A percentile compares a stretch with the other conserved stretches of the same genome.
phyloP scores from a whole-genome alignment of 208 protist genomes.

The Crithidia fasciculata region DNA sequence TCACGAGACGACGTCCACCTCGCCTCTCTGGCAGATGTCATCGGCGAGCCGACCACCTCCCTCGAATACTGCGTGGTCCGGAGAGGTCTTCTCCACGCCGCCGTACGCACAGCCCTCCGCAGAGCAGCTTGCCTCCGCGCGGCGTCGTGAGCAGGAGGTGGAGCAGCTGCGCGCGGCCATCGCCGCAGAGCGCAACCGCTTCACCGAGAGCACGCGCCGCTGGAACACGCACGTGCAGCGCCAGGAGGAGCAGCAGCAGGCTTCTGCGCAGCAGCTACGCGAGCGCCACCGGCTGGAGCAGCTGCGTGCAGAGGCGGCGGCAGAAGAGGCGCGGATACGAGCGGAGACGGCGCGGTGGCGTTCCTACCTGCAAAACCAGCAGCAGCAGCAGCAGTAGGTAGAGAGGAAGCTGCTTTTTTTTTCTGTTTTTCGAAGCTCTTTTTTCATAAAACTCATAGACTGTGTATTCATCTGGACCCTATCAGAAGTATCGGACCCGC shows the following conservation, averaged over 20 bases:
- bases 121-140: slow-evolving; percentile 3
- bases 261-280: slow-evolving; percentile 3
- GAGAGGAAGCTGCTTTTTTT: slow-evolving; percentile 2
- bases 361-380: slow-evolving; percentile 33
- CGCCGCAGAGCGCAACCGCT: slow-evolving; percentile 36
- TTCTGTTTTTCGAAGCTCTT: background rate
- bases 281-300: slow-evolving; percentile 33
- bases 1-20: background rate
- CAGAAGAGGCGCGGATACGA: slow-evolving; percentile 56
- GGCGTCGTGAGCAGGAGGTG: slow-evolving; percentile 23
- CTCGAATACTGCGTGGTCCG: background rate
- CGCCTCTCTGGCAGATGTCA: background rate
- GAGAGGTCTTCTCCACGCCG: background rate
- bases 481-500: too few species aligned
- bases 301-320: slow-evolving; percentile 53
- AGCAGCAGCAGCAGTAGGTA: slow-evolving; percentile 9
- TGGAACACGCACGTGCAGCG: slow-evolving; percentile 17
- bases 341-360: slow-evolving; percentile 63
- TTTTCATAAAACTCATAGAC: too few species aligned
- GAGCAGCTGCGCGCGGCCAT: slow-evolving; percentile 59
- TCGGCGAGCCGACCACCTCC: background rate
- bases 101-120: background rate
- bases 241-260: slow-evolving; percentile 11
- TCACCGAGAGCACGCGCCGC: slow-evolving; percentile 10
- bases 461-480: too few species aligned